Evolutionary conservation across 805 yeast genomes (phyloP).

Genomic region (Hanseniaspora opuntiae): DNA sequence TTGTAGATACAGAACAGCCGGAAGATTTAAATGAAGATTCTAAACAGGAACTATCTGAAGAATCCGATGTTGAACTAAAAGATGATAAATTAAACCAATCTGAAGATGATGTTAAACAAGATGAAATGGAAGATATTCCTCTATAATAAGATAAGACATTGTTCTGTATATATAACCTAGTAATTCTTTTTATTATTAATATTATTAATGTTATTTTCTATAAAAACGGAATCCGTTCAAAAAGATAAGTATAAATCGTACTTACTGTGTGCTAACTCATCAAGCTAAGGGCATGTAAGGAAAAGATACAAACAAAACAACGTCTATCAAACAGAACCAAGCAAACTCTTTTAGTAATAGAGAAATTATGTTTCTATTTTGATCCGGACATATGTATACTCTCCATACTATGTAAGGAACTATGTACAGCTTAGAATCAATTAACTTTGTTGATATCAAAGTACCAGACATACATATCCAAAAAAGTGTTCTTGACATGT

Average conservation of each 20-base stretch:
- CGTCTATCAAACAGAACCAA: constrained; percentile 50
- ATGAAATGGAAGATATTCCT: constrained; percentile 20
- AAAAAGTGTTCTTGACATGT: constrained; percentile 38
- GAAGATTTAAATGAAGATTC: constrained; percentile 3
- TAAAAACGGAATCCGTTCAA: neutral
- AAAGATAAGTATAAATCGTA: too few species aligned
- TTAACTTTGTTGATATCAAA: constrained; percentile 75
- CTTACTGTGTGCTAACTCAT: neutral
- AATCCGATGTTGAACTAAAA: neutral
- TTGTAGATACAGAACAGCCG: constrained; percentile 6
- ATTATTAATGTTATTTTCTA: neutral
- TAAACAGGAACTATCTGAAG: neutral
- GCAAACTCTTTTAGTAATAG: constrained; percentile 34
- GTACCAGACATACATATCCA: constrained; percentile 43
- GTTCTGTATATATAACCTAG: neutral
- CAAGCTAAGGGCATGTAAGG: constrained; percentile 19
- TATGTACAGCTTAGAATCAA: constrained; percentile 88
- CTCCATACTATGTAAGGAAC: constrained; percentile 71
- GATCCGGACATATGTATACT: constrained; percentile 35
- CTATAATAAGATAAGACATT: neutral
- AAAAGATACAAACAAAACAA: constrained; percentile 43
- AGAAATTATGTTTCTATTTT: constrained; percentile 19
- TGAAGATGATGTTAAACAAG: neutral
- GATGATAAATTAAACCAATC: neutral
- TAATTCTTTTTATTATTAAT: neutral